Evolutionary conservation across 768 basidiomycete species (phyloP).

Genomic region (Ramaria sp.): DNA sequence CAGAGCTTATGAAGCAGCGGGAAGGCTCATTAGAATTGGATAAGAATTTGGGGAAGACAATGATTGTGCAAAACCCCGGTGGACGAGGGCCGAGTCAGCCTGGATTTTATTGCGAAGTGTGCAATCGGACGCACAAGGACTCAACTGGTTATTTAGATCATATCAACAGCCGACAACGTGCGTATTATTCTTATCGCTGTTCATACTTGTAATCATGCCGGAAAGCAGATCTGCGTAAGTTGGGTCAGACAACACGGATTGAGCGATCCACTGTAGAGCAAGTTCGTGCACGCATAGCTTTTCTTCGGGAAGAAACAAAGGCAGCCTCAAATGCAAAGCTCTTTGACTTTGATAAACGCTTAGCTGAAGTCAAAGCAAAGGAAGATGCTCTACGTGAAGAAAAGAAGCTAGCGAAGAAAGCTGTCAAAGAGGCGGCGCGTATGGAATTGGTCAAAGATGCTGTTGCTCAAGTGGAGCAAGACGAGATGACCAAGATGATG

Average conservation of each 20-base stretch:
- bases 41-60: constrained; percentile 90
- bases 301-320: constrained; percentile 78
- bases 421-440: constrained; percentile 61
- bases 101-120: constrained; percentile 89
- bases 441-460: constrained; percentile 49
- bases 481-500: constrained; percentile 75
- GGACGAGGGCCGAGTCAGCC: constrained; percentile 83
- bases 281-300: constrained; percentile 84
- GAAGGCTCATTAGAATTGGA: constrained; percentile 80
- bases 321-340: constrained; percentile 74
- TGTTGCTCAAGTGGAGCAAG: constrained; percentile 33
- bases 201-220: constrained; percentile 8
- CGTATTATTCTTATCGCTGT: constrained; percentile 22
- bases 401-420: constrained; percentile 73
- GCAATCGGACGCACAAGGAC: constrained; percentile 88
- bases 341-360: constrained; percentile 89
- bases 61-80: constrained; percentile 80
- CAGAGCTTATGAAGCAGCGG: constrained; percentile 84
- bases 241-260: constrained; percentile 95
- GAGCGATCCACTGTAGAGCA: constrained; percentile 86
- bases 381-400: constrained; percentile 57
- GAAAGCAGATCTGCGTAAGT: constrained; percentile 63
- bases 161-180: constrained; percentile 88
- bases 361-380: constrained; percentile 69
- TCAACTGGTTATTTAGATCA: constrained; percentile 92